These are phyloP conservation scores for Coffea humblotiana DNA, from an alignment of 305 asterid species.

Conservation along the genomic window DNA sequence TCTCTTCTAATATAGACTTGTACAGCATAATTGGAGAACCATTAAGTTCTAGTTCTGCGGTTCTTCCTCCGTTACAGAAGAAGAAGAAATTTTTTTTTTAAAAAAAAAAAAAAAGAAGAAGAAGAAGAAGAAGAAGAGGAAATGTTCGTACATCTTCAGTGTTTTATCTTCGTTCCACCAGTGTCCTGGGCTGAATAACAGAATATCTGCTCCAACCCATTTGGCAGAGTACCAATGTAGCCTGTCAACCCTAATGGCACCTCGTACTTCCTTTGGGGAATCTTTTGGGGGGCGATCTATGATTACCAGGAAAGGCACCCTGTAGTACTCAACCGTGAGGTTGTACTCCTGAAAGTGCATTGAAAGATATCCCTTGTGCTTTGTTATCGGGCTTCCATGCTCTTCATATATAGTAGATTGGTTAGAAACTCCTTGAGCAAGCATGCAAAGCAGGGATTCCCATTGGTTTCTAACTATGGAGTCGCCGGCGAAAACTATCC, in stretches of 20 bases:
- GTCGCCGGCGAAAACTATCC: slow-evolving; percentile 87
- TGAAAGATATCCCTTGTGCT: slow-evolving; percentile 78
- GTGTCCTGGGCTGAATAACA: slow-evolving; percentile 78
- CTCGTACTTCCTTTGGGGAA: slow-evolving; percentile 51
- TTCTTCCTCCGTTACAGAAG: too few species aligned
- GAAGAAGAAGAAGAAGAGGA: not conserved
- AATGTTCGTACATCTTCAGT: slow-evolving; percentile 43
- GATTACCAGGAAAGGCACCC: slow-evolving; percentile 75
- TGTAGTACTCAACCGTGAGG: slow-evolving; percentile 72
- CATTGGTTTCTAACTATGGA: slow-evolving; percentile 95
- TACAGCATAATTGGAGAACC: not conserved
- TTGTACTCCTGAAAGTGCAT: slow-evolving; percentile 71
- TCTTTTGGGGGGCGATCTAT: slow-evolving; percentile 49
- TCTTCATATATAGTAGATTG: slow-evolving; percentile 58
- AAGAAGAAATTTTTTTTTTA: too few species aligned
- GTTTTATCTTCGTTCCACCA: slow-evolving; percentile 98
- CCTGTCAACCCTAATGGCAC: slow-evolving; percentile 60
- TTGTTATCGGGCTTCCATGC: slow-evolving; percentile 72
- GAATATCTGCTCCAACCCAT: slow-evolving; percentile 69
- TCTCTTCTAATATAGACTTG: too few species aligned
- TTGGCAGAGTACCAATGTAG: slow-evolving; percentile 67
- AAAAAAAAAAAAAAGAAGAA: not conserved
- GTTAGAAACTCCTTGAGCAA: slow-evolving; percentile 65
- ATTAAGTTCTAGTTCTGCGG: not conserved
- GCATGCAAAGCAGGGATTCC: slow-evolving; percentile 91